These are phyloP conservation scores for Saxophila tyrrhenica DNA, from an alignment of 495 filamentous ascomycete genomes.

Conservation along the genomic window DNA sequence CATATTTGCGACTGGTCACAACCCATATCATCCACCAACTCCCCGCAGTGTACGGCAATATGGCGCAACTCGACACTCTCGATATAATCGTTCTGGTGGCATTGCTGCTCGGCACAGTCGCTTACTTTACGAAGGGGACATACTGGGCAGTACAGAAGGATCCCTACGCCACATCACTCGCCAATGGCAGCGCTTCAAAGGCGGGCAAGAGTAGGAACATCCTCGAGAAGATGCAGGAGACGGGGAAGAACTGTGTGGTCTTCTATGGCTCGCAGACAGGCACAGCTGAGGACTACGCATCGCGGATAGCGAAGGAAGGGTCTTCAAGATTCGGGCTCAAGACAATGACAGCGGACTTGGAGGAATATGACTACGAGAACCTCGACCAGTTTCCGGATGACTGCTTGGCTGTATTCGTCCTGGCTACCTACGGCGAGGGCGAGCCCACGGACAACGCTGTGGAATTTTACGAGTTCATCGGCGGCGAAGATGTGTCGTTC, in stretches of 20 bases:
- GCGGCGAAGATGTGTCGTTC: slow-evolving; percentile 67
- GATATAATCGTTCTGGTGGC: slow-evolving; percentile 81
- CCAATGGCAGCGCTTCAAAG: slow-evolving; percentile 56
- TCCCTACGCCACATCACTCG: slow-evolving; percentile 65
- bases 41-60: slow-evolving; percentile 25
- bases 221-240: slow-evolving; percentile 89
- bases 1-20: too few relatives aligned
- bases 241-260: slow-evolving; percentile 90
- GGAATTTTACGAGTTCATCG: slow-evolving; percentile 96
- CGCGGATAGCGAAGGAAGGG: slow-evolving; percentile 93
- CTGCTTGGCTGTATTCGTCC: slow-evolving; percentile 87
- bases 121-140: slow-evolving; percentile 95
- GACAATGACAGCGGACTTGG: slow-evolving; percentile 95
- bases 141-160: slow-evolving; percentile 83
- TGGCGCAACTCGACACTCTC: slow-evolving; percentile 94
- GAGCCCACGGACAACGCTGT: slow-evolving; percentile 98
- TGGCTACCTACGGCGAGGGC: slow-evolving; percentile 96
- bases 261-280: slow-evolving; percentile 98
- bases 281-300: slow-evolving; percentile 97
- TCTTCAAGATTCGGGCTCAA: slow-evolving; percentile 92
- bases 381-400: slow-evolving; percentile 80
- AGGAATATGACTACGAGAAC: slow-evolving; percentile 96
- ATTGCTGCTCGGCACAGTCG: slow-evolving; percentile 74
- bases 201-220: slow-evolving; percentile 87
- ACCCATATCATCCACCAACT: neutral